Evolutionary conservation across 305 asterid genomes (phyloP).

Genomic region (Fraxinus floribunda): DNA sequence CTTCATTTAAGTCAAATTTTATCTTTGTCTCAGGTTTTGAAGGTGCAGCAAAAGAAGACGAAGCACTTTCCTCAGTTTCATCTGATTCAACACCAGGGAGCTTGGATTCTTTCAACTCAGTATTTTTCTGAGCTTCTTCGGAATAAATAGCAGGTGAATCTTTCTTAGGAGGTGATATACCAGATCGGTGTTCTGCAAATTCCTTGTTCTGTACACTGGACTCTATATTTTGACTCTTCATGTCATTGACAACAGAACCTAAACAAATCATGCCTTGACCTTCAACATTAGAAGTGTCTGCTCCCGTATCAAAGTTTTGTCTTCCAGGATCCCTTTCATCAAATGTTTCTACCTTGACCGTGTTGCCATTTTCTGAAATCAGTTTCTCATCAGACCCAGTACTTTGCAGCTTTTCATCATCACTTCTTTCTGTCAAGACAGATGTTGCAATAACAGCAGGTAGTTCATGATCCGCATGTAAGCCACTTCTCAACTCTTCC

Average conservation of each 20-base stretch:
- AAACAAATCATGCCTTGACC: constrained; percentile 11
- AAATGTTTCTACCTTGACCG: constrained; percentile 16
- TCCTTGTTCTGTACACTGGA: constrained; percentile 30
- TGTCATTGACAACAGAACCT: constrained; percentile 8
- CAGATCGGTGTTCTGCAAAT: constrained; percentile 17
- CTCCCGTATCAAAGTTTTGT: constrained; percentile 14
- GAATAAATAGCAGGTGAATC: constrained; percentile 23
- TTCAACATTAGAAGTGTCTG: neutral
- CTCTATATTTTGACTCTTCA: constrained; percentile 19
- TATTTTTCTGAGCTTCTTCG: constrained; percentile 25
- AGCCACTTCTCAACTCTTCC: constrained; percentile 18
- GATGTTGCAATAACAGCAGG: constrained; percentile 4
- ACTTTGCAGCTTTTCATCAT: constrained; percentile 21
- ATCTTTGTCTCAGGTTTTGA: constrained; percentile 33
- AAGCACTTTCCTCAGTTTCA: constrained; percentile 19
- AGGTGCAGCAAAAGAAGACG: constrained; percentile 25
- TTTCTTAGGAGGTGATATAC: constrained; percentile 21
- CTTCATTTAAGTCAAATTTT: constrained; percentile 55
- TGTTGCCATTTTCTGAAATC: constrained; percentile 17
- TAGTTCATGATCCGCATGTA: constrained; percentile 20
- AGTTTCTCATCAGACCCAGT: constrained; percentile 21
- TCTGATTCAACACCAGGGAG: constrained; percentile 28
- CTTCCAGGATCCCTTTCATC: constrained; percentile 19
- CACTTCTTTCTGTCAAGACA: constrained; percentile 16
- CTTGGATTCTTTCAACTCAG: constrained; percentile 27